These are phyloP conservation scores for Iris macrosiphon DNA, from an alignment of 106 monocot genomes.

Conservation along the genomic window DNA sequence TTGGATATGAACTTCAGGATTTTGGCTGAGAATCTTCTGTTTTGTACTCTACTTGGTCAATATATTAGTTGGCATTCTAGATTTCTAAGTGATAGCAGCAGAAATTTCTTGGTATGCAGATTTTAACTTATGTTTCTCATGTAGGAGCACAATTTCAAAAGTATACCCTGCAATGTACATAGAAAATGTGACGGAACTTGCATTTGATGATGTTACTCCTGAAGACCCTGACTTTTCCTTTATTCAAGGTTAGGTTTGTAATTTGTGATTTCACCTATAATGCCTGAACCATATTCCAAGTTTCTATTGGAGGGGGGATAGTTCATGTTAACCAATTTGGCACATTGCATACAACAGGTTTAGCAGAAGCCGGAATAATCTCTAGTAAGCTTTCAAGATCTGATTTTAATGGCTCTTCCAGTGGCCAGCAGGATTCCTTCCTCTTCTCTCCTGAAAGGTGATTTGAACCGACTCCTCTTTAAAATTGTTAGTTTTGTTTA, in stretches of 20 bases:
- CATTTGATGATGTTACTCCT: constrained; percentile 94
- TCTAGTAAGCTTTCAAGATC: constrained; percentile 73
- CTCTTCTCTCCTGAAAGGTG: constrained; percentile 82
- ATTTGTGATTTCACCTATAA: neutral
- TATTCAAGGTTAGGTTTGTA: constrained; percentile 72
- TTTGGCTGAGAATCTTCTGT: neutral
- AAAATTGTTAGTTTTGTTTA: constrained; percentile 8
- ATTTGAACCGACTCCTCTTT: neutral
- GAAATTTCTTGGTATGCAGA: neutral
- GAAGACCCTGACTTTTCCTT: constrained; percentile 83
- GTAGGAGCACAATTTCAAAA: constrained; percentile 78
- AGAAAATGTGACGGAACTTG: constrained; percentile 92
- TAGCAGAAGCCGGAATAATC: constrained; percentile 97
- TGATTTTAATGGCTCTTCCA: constrained; percentile 23
- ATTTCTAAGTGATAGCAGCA: too few species aligned
- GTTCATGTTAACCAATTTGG: constrained; percentile 1
- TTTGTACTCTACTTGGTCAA: too few species aligned
- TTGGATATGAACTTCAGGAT: neutral
- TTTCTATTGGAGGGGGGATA: neutral
- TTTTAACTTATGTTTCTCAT: constrained; percentile 7
- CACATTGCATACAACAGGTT: constrained; percentile 38
- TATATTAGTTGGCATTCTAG: neutral
- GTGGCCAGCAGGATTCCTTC: constrained; percentile 18
- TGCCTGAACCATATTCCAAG: neutral
- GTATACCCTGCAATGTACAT: constrained; percentile 99